These are phyloP conservation scores for Lichtheimia hyalospora DNA, from an alignment of 371 early-diverging fungal species.

Conservation along the genomic window DNA sequence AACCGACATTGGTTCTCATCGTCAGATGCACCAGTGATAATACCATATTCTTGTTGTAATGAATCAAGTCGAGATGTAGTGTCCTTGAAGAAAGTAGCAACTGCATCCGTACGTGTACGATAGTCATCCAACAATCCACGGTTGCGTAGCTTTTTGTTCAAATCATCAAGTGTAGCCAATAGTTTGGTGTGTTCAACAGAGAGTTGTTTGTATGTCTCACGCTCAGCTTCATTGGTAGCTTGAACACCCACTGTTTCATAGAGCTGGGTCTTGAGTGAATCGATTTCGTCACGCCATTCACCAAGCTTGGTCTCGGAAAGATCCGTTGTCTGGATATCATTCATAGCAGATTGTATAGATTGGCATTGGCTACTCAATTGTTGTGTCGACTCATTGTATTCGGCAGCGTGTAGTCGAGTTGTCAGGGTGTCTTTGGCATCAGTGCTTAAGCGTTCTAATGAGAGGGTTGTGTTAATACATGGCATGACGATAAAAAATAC, in stretches of 20 bases:
- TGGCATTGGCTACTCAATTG: constrained; percentile 6
- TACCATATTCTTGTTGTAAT: constrained; percentile 6
- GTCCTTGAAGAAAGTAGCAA: background rate
- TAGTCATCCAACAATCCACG: constrained; percentile 7
- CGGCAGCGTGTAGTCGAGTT: constrained; percentile 10
- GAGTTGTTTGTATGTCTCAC: background rate
- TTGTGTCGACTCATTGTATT: constrained; percentile 6
- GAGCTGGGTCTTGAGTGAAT: constrained; percentile 8
- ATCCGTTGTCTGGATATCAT: background rate
- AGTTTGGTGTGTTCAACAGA: constrained; percentile 7
- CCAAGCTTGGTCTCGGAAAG: constrained; percentile 17
- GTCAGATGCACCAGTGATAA: background rate
- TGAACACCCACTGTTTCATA: constrained; percentile 8
- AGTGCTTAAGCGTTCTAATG: background rate
- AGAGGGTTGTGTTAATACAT: no score
- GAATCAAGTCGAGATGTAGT: background rate
- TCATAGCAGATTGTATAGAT: background rate
- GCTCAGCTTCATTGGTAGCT: background rate
- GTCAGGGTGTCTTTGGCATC: constrained; percentile 3
- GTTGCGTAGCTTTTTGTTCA: constrained; percentile 4
- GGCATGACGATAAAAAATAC: no score
- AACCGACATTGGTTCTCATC: background rate
- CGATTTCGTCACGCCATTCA: constrained; percentile 24
- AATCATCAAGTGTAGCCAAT: constrained; percentile 6
- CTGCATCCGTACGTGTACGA: background rate